Conservation (phyloP, 495 filamentous ascomycete genomes). For the Neurospora sp. region DNA sequence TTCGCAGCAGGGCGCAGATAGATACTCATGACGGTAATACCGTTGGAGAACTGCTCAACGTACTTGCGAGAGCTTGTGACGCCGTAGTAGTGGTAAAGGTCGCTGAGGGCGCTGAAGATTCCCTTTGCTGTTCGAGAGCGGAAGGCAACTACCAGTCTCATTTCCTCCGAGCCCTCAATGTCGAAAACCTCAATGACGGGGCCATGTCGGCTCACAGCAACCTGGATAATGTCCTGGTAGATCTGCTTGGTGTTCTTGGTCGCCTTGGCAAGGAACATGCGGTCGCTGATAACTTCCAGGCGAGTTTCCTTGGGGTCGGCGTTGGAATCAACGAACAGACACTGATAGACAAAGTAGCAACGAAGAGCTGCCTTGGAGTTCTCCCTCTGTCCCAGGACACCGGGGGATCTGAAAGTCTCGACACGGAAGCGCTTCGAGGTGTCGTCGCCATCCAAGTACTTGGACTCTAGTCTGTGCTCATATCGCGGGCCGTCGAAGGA, state of each 20-base stretch:
- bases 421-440: slow-evolving; percentile 67
- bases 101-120: slow-evolving; percentile 88
- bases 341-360: slow-evolving; percentile 98
- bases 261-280: slow-evolving; percentile 88
- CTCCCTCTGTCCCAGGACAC: slow-evolving; percentile 43
- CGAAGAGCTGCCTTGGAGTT: slow-evolving; percentile 67
- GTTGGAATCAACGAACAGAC: slow-evolving; percentile 68
- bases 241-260: slow-evolving; percentile 90
- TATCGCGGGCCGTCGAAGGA: slow-evolving; percentile 70
- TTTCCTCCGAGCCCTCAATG: slow-evolving; percentile 81
- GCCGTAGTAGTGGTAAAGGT: slow-evolving; percentile 97
- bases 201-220: slow-evolving; percentile 71
- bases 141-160: slow-evolving; percentile 88
- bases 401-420: slow-evolving; percentile 92
- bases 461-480: slow-evolving; percentile 86
- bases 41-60: slow-evolving; percentile 97
- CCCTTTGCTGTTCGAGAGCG: slow-evolving; percentile 86
- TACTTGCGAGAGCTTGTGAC: slow-evolving; percentile 95
- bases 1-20: slow-evolving; percentile 68
- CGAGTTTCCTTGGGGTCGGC: slow-evolving; percentile 71
- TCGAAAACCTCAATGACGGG: slow-evolving; percentile 98
- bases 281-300: slow-evolving; percentile 85
- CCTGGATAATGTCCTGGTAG: slow-evolving; percentile 84
- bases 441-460: slow-evolving; percentile 73
- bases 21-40: slow-evolving; percentile 89